Percentiles rank a stretch among this genome's conserved stretches.
These are phyloP conservation scores for Clarireedia hainanense DNA, from an alignment of 2,329 filamentous ascomycete species.

Conservation along the genomic window DNA sequence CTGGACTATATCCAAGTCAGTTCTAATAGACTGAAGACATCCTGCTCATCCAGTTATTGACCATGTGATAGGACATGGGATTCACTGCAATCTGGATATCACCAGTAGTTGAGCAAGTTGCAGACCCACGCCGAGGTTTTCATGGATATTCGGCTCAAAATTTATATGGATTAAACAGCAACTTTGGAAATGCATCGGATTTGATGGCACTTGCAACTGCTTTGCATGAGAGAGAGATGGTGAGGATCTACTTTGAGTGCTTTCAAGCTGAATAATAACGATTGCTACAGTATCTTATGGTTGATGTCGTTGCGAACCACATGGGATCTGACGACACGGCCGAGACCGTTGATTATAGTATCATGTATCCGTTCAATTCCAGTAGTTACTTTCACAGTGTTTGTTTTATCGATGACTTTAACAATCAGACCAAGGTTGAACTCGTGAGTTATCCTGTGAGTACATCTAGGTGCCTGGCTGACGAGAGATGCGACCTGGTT, in stretches of 20 bases:
- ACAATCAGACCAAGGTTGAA: conserved; percentile 27
- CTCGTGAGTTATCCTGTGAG: neutral
- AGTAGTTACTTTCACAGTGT: conserved; percentile 28
- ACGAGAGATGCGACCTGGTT: neutral
- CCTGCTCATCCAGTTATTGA: conserved; percentile 28
- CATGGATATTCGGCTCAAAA: conserved; percentile 41
- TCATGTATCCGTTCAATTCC: conserved; percentile 34
- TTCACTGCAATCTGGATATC: conserved; percentile 35
- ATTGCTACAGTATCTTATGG: conserved; percentile 37
- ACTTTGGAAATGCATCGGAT: conserved; percentile 41
- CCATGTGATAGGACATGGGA: conserved; percentile 12
- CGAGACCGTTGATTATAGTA: conserved; percentile 31
- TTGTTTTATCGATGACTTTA: conserved; percentile 32
- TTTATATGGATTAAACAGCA: conserved; percentile 39
- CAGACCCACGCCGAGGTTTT: conserved; percentile 31
- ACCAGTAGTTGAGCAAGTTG: conserved; percentile 33
- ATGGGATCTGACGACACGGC: conserved; percentile 29
- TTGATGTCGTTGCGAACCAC: conserved; percentile 45
- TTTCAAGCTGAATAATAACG: neutral
- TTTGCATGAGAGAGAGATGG: conserved; percentile 37
- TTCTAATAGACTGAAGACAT: neutral
- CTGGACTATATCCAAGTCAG: conserved; percentile 35
- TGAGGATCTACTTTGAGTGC: neutral
- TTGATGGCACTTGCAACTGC: conserved; percentile 37
- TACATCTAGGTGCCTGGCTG: neutral